Conservation (phyloP, 352 stramenopile genomes). For the Phytophthora sansomeana region DNA sequence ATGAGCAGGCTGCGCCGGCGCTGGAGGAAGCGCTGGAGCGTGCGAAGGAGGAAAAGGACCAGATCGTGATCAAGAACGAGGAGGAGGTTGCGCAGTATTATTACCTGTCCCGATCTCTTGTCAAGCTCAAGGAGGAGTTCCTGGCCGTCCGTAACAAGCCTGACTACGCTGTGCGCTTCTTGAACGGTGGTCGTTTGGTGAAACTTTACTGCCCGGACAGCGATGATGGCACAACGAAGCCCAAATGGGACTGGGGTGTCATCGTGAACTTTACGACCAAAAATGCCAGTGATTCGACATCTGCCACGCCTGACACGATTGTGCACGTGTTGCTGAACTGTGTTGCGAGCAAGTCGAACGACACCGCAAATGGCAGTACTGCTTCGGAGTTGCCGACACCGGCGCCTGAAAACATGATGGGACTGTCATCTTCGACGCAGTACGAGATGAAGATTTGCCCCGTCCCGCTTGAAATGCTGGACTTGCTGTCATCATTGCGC, state of each 20-base stretch:
- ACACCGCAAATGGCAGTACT: conserved; percentile 35
- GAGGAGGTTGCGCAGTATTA: conserved; percentile 90
- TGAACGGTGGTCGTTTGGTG: conserved; percentile 94
- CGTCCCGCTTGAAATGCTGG: conserved; percentile 80
- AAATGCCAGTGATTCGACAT: conserved; percentile 73
- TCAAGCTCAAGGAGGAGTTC: conserved; percentile 94
- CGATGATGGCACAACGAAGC: conserved; percentile 54
- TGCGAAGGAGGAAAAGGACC: conserved; percentile 82
- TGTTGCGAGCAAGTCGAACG: conserved; percentile 33
- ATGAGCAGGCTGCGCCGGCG: conserved; percentile 79
- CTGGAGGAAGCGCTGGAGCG: conserved; percentile 85
- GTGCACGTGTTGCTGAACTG: conserved; percentile 88
- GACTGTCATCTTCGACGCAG: conserved; percentile 51
- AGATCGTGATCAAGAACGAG: conserved; percentile 93
- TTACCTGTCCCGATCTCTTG: conserved; percentile 92
- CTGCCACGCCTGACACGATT: conserved; percentile 66
- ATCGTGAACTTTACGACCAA: conserved; percentile 90
- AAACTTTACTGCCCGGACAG: conserved; percentile 72
- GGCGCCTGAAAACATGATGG: conserved; percentile 67
- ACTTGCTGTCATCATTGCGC: conserved; percentile 79
- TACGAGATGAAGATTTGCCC: conserved; percentile 89
- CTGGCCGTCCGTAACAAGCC: conserved; percentile 92
- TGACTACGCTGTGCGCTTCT: conserved; percentile 93
- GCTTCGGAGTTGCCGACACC: conserved; percentile 56
- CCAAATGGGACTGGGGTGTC: conserved; percentile 85